Conservation (phyloP, 164 flowering plant genomes). For the Nymphaea colorata region DNA sequence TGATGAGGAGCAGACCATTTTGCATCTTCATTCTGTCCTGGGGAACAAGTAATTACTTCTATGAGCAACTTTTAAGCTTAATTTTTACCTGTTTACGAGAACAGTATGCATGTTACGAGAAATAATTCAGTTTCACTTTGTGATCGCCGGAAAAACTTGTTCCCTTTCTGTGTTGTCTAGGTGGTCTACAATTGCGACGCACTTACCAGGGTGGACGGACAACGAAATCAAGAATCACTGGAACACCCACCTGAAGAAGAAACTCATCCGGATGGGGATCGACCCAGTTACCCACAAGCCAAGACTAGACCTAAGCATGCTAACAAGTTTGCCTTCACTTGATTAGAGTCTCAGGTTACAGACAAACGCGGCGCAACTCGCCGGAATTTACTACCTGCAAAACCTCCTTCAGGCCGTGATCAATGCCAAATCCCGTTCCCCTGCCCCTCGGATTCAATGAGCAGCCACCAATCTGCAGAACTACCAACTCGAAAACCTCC, state of each 20-base stretch:
- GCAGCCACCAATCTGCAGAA: neutral
- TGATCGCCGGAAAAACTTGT: neutral
- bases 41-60: conserved; percentile 47
- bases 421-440: neutral
- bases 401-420: neutral
- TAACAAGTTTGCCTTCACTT: neutral
- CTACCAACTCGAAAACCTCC: neutral
- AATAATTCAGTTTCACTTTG: no score
- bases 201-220: conserved; percentile 7
- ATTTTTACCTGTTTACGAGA: no score
- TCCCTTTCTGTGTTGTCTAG: neutral
- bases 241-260: conserved; percentile 10
- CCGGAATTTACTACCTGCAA: neutral
- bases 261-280: conserved; percentile 5
- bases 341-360: neutral
- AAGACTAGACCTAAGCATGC: conserved; percentile 2
- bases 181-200: conserved; percentile 10
- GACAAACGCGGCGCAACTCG: conserved; percentile 3
- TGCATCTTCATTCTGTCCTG: conserved; percentile 48
- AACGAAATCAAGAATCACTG: conserved; percentile 6
- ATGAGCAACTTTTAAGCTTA: neutral
- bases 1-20: conserved; percentile 41
- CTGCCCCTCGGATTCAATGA: neutral
- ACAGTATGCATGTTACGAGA: no score
- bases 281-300: conserved; percentile 8